These are phyloP conservation scores for Plasmodium coatneyi DNA, from an alignment of 169 alveolate genomes.

Conservation along the genomic window DNA sequence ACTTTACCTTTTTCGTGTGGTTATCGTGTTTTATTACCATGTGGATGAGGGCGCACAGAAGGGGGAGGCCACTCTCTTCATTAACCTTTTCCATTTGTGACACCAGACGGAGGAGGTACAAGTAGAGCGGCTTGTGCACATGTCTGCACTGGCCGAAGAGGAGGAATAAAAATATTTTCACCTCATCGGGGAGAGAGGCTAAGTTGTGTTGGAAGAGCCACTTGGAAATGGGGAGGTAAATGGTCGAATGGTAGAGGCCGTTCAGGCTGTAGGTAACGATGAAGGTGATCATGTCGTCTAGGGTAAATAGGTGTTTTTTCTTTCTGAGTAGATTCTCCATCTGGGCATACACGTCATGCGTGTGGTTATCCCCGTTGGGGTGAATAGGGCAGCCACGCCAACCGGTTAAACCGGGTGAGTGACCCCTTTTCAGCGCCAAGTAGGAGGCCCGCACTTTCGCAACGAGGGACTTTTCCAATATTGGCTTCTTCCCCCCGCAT, in stretches of 20 bases:
- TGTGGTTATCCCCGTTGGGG: background rate
- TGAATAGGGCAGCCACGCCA: background rate
- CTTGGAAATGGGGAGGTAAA: slow-evolving; percentile 27
- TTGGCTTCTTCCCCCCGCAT: background rate
- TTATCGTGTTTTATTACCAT: background rate
- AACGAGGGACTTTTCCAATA: background rate
- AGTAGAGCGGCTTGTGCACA: background rate
- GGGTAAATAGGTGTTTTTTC: slow-evolving; percentile 6
- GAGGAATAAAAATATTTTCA: background rate
- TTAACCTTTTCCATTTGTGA: no score
- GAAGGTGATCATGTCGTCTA: slow-evolving; percentile 10
- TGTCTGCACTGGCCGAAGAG: slow-evolving; percentile 21
- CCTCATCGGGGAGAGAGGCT: background rate
- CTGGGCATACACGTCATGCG: background rate
- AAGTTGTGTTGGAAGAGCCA: slow-evolving; percentile 7
- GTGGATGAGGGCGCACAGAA: slow-evolving; percentile 10
- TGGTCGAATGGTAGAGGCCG: slow-evolving; percentile 18
- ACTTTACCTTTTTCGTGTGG: background rate
- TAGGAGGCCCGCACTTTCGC: background rate
- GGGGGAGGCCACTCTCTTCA: background rate
- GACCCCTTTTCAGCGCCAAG: background rate
- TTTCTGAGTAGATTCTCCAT: slow-evolving; percentile 12
- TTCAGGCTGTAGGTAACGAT: slow-evolving; percentile 22
- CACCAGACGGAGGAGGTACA: background rate
- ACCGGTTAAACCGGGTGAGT: background rate